Evolutionary conservation across 208 protist genomes (phyloP), one percentile per base, ranked within the genome.

Genomic region (Herpetomonas samuelpessoai): DNA sequence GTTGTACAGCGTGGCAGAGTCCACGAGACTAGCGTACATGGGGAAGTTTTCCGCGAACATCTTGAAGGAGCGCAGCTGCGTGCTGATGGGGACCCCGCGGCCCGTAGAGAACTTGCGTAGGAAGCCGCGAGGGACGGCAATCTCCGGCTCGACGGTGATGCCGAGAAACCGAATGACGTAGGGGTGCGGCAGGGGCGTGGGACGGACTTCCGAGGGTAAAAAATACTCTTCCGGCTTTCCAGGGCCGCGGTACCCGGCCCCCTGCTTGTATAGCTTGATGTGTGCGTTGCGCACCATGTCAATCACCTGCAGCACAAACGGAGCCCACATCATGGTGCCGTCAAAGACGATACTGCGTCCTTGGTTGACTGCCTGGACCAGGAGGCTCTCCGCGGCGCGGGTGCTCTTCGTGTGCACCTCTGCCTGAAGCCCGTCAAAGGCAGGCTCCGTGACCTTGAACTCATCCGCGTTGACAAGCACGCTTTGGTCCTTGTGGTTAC

Each of bases 251-350:
- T 90, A 95, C n/a, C 89, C 89, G 0, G 66, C 62, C 1, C 89
- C 89, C 46, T 86, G 81, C 28, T 76, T 70, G 57, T 82, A 92
- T 31, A 90, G 55, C 4, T 68, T 79, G 0, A 44, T 68, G 57
- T 95, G 89, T 0, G 86, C 85, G 55, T 71, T 66, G n/a, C 89
- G 89, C 26, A 92, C 70, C 89, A 95, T 92, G 57, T 55, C 53
- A 31, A 92, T 73, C 2, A 88, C 76, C 49, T 95, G 85, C 57
- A 78, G 58, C 31, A 95, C 71, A 71, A 92, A 95, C 21, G 89
- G 89, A 28, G 67, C 71, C 86, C 89, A 95, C 89, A 92, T 92
- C 89, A 95, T 95, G 0, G 89, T 95, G 39, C 86, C 82, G 57
- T 95, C 89, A 51, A 92, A 86, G 25, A 95, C 86, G 48, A 91